Evolutionary conservation across 495 filamentous ascomycete genomes (phyloP).

Genomic region (Lophiostoma macrostomum): DNA sequence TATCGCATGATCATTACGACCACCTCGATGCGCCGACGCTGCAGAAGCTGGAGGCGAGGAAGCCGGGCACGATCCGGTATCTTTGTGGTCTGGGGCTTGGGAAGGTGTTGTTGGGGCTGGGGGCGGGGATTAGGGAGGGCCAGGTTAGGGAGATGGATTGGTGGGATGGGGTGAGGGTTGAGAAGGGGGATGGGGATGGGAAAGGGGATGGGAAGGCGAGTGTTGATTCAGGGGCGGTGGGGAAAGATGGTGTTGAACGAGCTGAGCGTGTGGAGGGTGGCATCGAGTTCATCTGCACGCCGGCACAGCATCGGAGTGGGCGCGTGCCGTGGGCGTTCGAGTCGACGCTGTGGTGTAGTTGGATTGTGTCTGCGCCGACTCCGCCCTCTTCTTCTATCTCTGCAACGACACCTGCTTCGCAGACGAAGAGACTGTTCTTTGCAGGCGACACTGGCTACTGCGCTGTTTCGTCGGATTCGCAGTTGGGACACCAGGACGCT

Average conservation of each 20-base stretch:
- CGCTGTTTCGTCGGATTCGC: constrained; percentile 25
- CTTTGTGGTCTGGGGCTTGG: constrained; percentile 46
- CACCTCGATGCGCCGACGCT: constrained; percentile 49
- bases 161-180: constrained; percentile 48
- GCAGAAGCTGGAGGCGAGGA: constrained; percentile 38
- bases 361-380: constrained; percentile 44
- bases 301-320: constrained; percentile 49
- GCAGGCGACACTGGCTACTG: constrained; percentile 45
- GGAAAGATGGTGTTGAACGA: too few species aligned
- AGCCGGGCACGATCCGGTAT: constrained; percentile 42
- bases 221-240: too few species aligned
- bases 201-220: too few species aligned
- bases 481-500: constrained; percentile 24
- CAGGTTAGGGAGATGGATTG: constrained; percentile 52
- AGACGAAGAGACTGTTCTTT: constrained; percentile 35
- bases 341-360: constrained; percentile 53
- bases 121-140: constrained; percentile 42
- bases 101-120: constrained; percentile 35
- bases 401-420: too few species aligned
- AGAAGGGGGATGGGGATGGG: too few species aligned
- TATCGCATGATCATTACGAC: constrained; percentile 55
- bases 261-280: constrained; percentile 31
- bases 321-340: constrained; percentile 36
- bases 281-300: constrained; percentile 43
- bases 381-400: background rate